Evolutionary conservation across 345 rosid genomes (phyloP), one percentile per base, ranked within the genome.

Genomic region (Noccaea caerulescens): DNA sequence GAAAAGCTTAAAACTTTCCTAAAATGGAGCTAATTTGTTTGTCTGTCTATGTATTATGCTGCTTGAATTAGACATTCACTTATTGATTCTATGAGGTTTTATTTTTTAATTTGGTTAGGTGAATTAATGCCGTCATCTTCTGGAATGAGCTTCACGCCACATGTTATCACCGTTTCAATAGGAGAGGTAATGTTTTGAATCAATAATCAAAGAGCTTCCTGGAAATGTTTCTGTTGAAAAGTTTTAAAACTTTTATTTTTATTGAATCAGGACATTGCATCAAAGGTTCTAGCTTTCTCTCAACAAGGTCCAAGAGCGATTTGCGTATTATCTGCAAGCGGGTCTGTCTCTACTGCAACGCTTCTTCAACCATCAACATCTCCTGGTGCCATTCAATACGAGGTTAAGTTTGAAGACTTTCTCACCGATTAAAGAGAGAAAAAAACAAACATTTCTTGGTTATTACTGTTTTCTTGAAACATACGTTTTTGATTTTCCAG

Each of bases 301-400:
- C 97, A 91, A 79, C 96, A 89, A 80, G 90, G 96, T 56, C 87
- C 89, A 62, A 89, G 92, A 83, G 90, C 89, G 30, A 72, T 86
- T 39, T 94, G 98, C 60, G 68, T 94, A 69, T 79, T 94, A 80
- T 91, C 99, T 25, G 95, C 99, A 58, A 88, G 80, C 62, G 99
- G 99, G 12, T 86, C 97, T 8, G 96, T 94, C 45, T 89, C 95
- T 32, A 88, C 90, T 1, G 98, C 88, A 41, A 89, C 96, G 30
- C 91, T 94, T 65, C 84, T 81, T 41, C 97, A 94, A 81, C 85
- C 97, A 14, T 79, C 92, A 39, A 77, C 86, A 43, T 84, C 97
- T 47, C 88, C 89, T 27, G 92, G 95, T 77, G 79, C 85, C 9
- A 86, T 91, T 45, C 87, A 89, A 64, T 94, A 89, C 60, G 99